A percentile compares a stretch with the other conserved stretches of the same genome.
phyloP scores from a whole-genome alignment of 2,329 filamentous ascomycete species.

The Colletotrichum sp. region DNA sequence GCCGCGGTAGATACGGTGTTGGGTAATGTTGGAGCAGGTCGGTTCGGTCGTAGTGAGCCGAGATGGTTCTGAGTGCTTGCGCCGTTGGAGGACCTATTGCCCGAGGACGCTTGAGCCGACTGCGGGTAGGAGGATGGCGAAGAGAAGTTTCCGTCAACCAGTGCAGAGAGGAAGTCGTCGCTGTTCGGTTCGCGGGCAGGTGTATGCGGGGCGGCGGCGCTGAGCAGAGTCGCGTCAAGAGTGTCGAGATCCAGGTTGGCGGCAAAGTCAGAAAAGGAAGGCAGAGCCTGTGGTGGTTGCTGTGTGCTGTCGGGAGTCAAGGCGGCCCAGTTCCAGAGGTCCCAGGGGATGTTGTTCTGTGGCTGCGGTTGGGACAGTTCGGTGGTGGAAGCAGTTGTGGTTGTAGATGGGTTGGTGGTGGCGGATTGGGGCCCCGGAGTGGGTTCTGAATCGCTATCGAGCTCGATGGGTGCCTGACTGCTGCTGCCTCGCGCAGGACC shows the following conservation, averaged over 20 bases:
- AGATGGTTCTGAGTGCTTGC: neutral
- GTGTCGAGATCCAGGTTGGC: constrained; percentile 5
- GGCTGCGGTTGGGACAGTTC: neutral
- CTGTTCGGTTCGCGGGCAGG: constrained; percentile 1
- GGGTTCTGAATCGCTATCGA: constrained; percentile 10
- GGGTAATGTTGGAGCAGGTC: constrained; percentile 11
- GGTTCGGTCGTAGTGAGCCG: neutral
- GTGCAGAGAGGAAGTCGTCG: constrained; percentile 27
- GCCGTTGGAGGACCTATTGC: neutral
- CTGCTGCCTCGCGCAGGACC: constrained; percentile 8
- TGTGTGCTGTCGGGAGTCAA: neutral
- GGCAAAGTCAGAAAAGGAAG: constrained; percentile 13
- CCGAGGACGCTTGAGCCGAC: constrained; percentile 26
- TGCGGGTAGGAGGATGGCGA: constrained; percentile 41
- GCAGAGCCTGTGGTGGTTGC: neutral
- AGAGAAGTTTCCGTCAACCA: constrained; percentile 36
- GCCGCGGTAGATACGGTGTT: neutral
- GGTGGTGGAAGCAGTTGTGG: neutral
- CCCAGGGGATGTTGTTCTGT: neutral
- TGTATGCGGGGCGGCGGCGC: constrained; percentile 21
- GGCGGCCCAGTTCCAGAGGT: neutral
- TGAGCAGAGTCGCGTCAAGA: neutral
- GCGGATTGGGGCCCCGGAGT: neutral
- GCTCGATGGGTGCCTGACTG: constrained; percentile 13
- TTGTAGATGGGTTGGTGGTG: neutral